Evolutionary conservation across 305 asterid species (phyloP).

Genomic region (Caryopteris hybrid): DNA sequence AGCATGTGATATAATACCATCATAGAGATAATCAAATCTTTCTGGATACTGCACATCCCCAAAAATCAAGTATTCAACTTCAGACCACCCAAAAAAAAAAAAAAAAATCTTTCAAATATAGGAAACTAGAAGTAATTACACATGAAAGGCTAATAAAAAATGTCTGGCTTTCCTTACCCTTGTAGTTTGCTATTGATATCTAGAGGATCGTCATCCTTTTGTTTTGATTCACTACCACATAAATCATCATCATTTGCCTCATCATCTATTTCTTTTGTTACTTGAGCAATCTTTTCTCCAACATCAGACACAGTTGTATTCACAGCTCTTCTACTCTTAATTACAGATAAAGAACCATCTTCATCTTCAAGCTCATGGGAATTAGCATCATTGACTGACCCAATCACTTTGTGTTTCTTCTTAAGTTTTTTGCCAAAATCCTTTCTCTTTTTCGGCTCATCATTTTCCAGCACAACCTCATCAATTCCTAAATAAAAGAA

Average conservation of each 20-base stretch:
- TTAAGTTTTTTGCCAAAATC: conserved; percentile 28
- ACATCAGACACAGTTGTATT: conserved; percentile 22
- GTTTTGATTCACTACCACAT: conserved; percentile 22
- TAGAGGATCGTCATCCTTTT: conserved; percentile 26
- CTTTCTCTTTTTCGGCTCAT: conserved; percentile 24
- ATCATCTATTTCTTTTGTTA: conserved; percentile 19
- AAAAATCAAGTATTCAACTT: not conserved
- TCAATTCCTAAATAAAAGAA: conserved; percentile 22
- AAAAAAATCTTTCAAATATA: not conserved
- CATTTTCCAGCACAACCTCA: conserved; percentile 16
- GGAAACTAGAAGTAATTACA: not conserved
- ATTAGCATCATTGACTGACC: conserved; percentile 45
- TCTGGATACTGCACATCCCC: not conserved
- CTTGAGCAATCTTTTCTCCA: conserved; percentile 29
- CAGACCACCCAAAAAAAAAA: too few relatives aligned
- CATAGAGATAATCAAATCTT: not conserved
- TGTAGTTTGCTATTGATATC: conserved; percentile 17
- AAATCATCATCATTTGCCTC: conserved; percentile 25
- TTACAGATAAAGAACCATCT: conserved; percentile 36
- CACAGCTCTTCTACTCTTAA: conserved; percentile 21
- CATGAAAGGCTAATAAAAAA: not conserved
- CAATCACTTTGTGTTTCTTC: conserved; percentile 41
- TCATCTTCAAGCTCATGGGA: conserved; percentile 39
- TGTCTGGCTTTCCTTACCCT: conserved; percentile 20
- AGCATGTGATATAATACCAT: not conserved